These are phyloP conservation scores for Fraxinus ornus DNA, from an alignment of 305 asterid species.

Conservation along the genomic window DNA sequence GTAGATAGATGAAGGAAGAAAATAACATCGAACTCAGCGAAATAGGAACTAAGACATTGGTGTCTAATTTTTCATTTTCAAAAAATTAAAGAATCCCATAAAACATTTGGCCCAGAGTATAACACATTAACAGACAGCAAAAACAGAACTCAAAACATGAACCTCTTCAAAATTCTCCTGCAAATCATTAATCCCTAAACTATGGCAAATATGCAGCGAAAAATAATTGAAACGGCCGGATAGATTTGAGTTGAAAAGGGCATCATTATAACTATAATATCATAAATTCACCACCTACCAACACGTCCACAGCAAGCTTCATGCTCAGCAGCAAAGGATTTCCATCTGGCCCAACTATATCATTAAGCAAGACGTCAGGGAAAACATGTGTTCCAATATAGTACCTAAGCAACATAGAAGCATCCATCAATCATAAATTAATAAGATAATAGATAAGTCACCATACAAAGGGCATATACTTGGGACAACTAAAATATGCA, in stretches of 20 bases:
- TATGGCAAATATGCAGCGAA: conserved; percentile 1
- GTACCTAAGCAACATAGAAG: conserved; percentile 53
- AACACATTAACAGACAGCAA: neutral
- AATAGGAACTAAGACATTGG: neutral
- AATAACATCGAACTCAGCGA: neutral
- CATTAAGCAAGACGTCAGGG: conserved; percentile 92
- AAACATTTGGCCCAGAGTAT: conserved; percentile 1
- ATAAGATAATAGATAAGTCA: conserved; percentile 9
- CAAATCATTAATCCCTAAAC: neutral
- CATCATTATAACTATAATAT: conserved; percentile 6
- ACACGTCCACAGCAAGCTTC: conserved; percentile 96
- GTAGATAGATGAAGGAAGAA: neutral
- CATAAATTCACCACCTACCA: conserved; percentile 56
- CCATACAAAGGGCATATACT: conserved; percentile 7
- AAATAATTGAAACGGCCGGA: neutral
- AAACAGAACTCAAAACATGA: neutral
- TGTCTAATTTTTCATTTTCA: neutral
- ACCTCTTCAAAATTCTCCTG: neutral
- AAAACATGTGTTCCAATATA: conserved; percentile 69
- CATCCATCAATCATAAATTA: conserved; percentile 28
- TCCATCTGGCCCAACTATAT: conserved; percentile 98
- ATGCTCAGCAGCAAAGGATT: conserved; percentile 85
- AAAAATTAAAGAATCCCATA: neutral
- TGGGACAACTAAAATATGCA: conserved; percentile 24
- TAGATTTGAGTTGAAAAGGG: conserved; percentile 10